Conservation (phyloP, 345 rosid species). For the Mercurialis annua region DNA sequence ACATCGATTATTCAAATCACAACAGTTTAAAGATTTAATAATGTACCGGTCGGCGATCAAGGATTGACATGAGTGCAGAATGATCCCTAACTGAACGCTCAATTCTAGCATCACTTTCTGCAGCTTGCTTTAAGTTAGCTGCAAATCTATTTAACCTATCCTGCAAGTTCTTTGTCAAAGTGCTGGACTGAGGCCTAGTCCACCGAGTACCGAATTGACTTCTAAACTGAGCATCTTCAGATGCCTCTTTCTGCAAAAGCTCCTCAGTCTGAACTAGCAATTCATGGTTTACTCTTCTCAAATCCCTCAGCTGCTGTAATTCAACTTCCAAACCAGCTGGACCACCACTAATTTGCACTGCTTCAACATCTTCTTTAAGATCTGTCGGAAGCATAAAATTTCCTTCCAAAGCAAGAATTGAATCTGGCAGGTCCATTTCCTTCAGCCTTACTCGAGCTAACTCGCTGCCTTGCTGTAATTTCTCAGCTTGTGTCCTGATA, state of each 20-base stretch:
- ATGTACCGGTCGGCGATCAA: slow-evolving; percentile 82
- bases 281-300: slow-evolving; percentile 91
- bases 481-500: slow-evolving; percentile 91
- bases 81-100: slow-evolving; percentile 94
- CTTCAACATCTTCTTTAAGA: slow-evolving; percentile 92
- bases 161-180: slow-evolving; percentile 91
- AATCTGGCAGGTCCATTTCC: slow-evolving; percentile 99
- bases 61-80: slow-evolving; percentile 77
- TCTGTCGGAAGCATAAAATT: slow-evolving; percentile 57
- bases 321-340: slow-evolving; percentile 92
- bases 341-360: slow-evolving; percentile 89
- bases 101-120: slow-evolving; percentile 88
- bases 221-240: slow-evolving; percentile 90
- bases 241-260: slow-evolving; percentile 93
- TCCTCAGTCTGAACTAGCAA: slow-evolving; percentile 89
- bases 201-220: slow-evolving; percentile 98
- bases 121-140: slow-evolving; percentile 92
- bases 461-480: slow-evolving; percentile 94
- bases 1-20: not conserved
- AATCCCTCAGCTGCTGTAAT: slow-evolving; percentile 86
- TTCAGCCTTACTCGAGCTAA: slow-evolving; percentile 86
- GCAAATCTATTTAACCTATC: slow-evolving; percentile 94
- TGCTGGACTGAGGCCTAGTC: slow-evolving; percentile 98
- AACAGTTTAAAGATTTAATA: not conserved
- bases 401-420: slow-evolving; percentile 92